These are phyloP conservation scores for Diaporthe batatas DNA, from an alignment of 2,329 filamentous ascomycete genomes.

Conservation along the genomic window DNA sequence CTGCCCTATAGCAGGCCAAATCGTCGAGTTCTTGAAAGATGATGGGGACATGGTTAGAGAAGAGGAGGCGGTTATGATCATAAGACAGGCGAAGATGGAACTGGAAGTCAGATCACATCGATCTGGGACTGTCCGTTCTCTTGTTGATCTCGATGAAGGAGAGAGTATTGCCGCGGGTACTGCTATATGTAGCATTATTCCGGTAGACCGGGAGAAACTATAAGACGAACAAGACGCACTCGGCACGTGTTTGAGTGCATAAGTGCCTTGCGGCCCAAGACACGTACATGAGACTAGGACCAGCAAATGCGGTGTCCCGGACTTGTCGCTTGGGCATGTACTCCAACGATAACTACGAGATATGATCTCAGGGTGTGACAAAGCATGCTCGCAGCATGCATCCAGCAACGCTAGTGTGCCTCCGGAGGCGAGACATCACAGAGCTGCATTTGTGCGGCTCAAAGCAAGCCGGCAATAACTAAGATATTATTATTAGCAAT, in stretches of 20 bases:
- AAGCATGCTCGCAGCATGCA: conserved; percentile 4
- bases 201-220: conserved; percentile 33
- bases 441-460: conserved; percentile 2
- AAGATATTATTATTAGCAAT: neutral
- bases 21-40: conserved; percentile 70
- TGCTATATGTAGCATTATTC: conserved; percentile 51
- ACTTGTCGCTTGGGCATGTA: conserved; percentile 13
- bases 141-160: conserved; percentile 64
- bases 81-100: conserved; percentile 79
- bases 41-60: conserved; percentile 62
- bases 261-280: neutral
- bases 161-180: conserved; percentile 69
- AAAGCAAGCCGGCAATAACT: neutral
- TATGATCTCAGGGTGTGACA: conserved; percentile 24
- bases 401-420: conserved; percentile 15
- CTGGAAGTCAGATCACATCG: conserved; percentile 68
- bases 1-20: conserved; percentile 62
- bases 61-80: conserved; percentile 68
- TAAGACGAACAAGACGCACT: neutral
- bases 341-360: conserved; percentile 28
- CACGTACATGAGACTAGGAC: conserved; percentile 12
- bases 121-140: conserved; percentile 63
- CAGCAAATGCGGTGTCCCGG: conserved; percentile 11
- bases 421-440: conserved; percentile 20
- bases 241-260: conserved; percentile 2